Evolutionary conservation across 306 rosid species (phyloP), one percentile per base, ranked within the genome.

Genomic region (Neltuma alba): DNA sequence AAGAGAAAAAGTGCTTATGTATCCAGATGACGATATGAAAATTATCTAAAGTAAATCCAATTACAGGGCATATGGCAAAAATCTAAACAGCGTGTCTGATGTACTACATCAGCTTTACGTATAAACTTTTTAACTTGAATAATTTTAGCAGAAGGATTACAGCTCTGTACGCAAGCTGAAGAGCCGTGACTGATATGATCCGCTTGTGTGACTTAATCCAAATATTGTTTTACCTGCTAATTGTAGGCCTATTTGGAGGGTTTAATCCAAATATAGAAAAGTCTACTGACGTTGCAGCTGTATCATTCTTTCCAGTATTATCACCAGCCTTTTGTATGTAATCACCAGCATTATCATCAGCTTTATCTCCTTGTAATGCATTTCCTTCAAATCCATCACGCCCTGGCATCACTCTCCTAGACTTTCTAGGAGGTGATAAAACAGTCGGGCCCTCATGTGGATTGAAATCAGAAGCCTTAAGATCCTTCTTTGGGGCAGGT

Each of bases 211-310:
- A 61, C 70, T 34, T 21, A 1, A 78, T 31, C 68, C 54, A 47
- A 63, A 69, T 30, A 44, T 50, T 65, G 44, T 6, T 60, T 84
- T 84, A 95, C 99, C 99, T 95, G 88, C 87, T 93, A 77, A 95
- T 91, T 36, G 98, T 95, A 77, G 99, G 99, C 80, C 98, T 91
- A 85, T 89, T 91, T 55, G 98, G 95, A 85, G 99, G 94, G 69
- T 93, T 90, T 57, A 90, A 84, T 52, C 91, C 98, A 89, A 93
- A 95, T 74, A 93, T 63, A 71, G 99, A 95, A 86, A 95, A 95
- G 87, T 95, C 98, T 23, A 95, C 83, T 2, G 99, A 93, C 90
- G 89, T 88, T 23, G 97, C 88, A 14, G 86, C 88, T 2, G 80
- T 80, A 36, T 87, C 98, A 84, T 79, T 92, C 89, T 87, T 86